A percentile compares a stretch with the other conserved stretches of the same genome.
Conservation (phyloP, 345 rosid genomes). For the Citropsis articulata region DNA sequence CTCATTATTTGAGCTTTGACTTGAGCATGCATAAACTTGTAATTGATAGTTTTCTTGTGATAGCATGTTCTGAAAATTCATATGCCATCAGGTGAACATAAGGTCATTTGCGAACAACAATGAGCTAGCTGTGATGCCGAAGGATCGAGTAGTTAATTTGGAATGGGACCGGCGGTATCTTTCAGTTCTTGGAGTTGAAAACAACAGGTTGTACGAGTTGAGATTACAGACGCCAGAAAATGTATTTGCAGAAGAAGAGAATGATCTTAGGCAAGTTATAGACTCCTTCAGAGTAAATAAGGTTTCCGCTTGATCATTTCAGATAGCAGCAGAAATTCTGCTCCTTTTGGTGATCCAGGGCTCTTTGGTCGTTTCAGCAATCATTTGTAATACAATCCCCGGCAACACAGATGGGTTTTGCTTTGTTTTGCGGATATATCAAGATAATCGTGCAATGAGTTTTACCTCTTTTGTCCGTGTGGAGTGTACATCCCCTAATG, state of each 20-base stretch:
- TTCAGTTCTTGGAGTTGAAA: constrained; percentile 86
- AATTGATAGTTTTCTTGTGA: too few species aligned
- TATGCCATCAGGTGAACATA: constrained; percentile 65
- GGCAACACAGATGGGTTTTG: background rate
- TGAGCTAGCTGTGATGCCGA: constrained; percentile 92
- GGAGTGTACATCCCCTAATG: background rate
- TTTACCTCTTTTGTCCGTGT: background rate
- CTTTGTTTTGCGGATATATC: background rate
- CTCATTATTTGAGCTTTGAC: too few species aligned
- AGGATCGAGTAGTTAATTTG: constrained; percentile 68
- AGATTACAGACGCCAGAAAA: constrained; percentile 90
- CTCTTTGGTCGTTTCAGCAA: background rate
- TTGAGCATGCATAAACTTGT: too few species aligned
- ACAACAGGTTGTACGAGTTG: constrained; percentile 70
- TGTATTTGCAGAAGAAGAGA: constrained; percentile 79
- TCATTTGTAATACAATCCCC: background rate
- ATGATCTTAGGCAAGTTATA: constrained; percentile 79
- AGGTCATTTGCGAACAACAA: constrained; percentile 89
- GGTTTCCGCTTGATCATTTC: constrained; percentile 36
- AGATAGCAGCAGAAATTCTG: background rate
- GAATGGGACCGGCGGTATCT: constrained; percentile 92
- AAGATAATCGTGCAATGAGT: background rate
- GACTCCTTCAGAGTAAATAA: constrained; percentile 86
- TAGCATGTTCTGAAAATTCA: background rate
- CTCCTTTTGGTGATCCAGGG: background rate